Evolutionary conservation across 164 flowering plant genomes (phyloP).

Genomic region (Aristolochia contorta): DNA sequence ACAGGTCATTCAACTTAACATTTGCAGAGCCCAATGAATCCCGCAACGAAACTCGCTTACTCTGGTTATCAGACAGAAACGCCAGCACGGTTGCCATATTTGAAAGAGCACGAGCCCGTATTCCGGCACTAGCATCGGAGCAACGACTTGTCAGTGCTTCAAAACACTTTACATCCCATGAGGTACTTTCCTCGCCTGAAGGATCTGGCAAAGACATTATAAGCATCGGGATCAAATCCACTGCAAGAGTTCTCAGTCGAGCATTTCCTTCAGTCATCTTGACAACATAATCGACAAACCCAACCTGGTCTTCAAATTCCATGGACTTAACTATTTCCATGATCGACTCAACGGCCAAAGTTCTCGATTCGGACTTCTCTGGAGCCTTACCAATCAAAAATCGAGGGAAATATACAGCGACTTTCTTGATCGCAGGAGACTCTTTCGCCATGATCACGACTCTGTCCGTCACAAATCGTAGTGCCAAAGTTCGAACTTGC

Average conservation of each 20-base stretch:
- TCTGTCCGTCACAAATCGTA: slow-evolving; percentile 42
- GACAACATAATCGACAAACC: slow-evolving; percentile 61
- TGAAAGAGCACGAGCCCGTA: slow-evolving; percentile 75
- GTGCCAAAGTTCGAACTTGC: slow-evolving; percentile 45
- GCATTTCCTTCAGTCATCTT: slow-evolving; percentile 71
- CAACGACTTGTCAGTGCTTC: slow-evolving; percentile 63
- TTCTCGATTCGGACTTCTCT: slow-evolving; percentile 80
- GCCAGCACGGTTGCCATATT: slow-evolving; percentile 65
- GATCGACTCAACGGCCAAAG: slow-evolving; percentile 71
- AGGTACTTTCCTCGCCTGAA: slow-evolving; percentile 22
- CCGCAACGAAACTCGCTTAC: slow-evolving; percentile 26
- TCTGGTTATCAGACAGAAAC: slow-evolving; percentile 25
- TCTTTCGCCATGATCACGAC: slow-evolving; percentile 32
- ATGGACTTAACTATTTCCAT: slow-evolving; percentile 56
- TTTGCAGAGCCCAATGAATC: slow-evolving; percentile 38
- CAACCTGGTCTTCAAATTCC: slow-evolving; percentile 52
- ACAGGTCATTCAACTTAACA: slow-evolving; percentile 35
- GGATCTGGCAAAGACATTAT: slow-evolving; percentile 38
- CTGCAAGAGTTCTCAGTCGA: slow-evolving; percentile 57
- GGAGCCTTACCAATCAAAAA: slow-evolving; percentile 67
- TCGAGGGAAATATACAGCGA: slow-evolving; percentile 57
- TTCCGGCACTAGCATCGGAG: slow-evolving; percentile 52
- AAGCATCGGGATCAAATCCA: slow-evolving; percentile 53
- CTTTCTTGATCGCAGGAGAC: slow-evolving; percentile 44
- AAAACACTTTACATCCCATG: slow-evolving; percentile 58